Percentiles rank a stretch among this genome's conserved stretches.
Conservation (phyloP, 208 protist species). For the Leishmania aethiopica region DNA sequence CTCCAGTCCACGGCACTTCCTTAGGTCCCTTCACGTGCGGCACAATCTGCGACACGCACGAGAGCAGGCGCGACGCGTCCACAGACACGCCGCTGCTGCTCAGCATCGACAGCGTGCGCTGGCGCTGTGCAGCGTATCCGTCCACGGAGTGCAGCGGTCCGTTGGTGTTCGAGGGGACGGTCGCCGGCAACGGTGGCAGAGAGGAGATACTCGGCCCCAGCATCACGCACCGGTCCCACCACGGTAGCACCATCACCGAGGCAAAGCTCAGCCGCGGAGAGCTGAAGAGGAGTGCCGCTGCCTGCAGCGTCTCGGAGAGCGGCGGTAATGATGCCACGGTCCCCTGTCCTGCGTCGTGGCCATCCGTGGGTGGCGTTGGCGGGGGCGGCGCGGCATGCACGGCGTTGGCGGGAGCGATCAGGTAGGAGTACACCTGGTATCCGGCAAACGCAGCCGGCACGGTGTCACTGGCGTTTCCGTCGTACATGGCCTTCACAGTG, state of each 20-base stretch:
- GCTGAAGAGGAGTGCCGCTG: constrained; percentile 43
- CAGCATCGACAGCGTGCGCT: constrained; percentile 44
- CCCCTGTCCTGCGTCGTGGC: background rate
- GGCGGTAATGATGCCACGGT: background rate
- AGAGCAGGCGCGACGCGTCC: constrained; percentile 50
- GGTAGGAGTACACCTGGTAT: constrained; percentile 52
- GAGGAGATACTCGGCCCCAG: constrained; percentile 64
- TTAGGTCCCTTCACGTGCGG: constrained; percentile 41
- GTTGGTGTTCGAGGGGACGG: background rate
- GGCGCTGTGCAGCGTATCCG: constrained; percentile 38
- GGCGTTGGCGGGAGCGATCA: constrained; percentile 54
- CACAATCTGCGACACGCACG: constrained; percentile 59
- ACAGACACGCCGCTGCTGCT: constrained; percentile 49
- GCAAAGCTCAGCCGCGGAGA: constrained; percentile 74
- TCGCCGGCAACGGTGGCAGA: constrained; percentile 14
- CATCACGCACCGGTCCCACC: constrained; percentile 73
- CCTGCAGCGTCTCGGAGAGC: constrained; percentile 1
- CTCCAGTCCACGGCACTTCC: constrained; percentile 44
- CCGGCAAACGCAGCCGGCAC: constrained; percentile 41
- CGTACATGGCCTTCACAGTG: constrained; percentile 49
- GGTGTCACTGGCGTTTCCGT: constrained; percentile 34
- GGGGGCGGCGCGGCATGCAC: constrained; percentile 15
- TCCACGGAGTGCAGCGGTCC: constrained; percentile 18
- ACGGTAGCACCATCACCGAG: constrained; percentile 68
- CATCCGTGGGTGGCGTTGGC: background rate